phyloP scores from a whole-genome alignment of 306 rosid species.

The Fragaria nilgerrensis region DNA sequence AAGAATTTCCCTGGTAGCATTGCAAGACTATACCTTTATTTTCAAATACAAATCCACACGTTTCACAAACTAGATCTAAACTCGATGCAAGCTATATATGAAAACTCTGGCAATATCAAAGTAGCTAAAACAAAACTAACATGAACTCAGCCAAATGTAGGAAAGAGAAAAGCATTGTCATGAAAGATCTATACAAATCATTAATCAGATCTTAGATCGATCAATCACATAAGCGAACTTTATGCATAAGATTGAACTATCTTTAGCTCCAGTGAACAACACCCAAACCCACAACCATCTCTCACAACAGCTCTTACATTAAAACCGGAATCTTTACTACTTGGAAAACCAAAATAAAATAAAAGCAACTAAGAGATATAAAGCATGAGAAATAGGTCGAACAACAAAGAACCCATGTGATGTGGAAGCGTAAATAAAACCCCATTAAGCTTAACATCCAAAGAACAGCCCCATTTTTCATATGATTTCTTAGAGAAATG shows the following conservation, averaged over 20 bases:
- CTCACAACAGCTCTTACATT: neutral
- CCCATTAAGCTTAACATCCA: neutral
- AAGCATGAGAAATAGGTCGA: neutral
- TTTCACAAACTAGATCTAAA: neutral
- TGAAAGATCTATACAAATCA: neutral
- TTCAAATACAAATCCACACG: neutral
- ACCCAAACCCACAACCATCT: neutral
- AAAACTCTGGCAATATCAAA: neutral
- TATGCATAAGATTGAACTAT: neutral
- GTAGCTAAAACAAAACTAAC: neutral
- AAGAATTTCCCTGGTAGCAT: neutral
- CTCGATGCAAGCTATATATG: neutral
- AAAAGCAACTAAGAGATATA: neutral
- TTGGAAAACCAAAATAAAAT: neutral
- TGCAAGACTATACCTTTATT: neutral
- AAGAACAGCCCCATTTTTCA: neutral
- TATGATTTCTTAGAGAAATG: neutral
- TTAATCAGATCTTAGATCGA: neutral
- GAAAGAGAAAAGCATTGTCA: neutral
- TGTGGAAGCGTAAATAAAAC: neutral
- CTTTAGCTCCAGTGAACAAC: neutral
- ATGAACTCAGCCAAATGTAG: neutral
- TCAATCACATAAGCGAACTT: neutral
- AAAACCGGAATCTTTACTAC: neutral
- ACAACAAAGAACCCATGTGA: neutral